A percentile compares a stretch with the other conserved stretches of the same genome.
phyloP scores from a whole-genome alignment of 441 rosid species.

The Pelargonium australe region DNA sequence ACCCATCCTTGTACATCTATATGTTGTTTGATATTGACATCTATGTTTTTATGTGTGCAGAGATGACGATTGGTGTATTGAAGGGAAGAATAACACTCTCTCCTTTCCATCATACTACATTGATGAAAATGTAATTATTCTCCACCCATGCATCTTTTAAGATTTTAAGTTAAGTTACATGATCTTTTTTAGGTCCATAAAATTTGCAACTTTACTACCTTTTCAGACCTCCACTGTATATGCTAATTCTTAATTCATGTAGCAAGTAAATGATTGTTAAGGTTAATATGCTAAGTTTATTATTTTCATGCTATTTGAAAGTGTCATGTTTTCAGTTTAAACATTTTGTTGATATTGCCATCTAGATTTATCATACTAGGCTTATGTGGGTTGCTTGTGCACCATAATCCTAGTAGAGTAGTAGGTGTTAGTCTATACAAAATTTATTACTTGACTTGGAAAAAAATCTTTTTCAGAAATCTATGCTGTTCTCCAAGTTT shows the following conservation, averaged over 20 bases:
- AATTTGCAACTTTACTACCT: background rate
- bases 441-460: background rate
- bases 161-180: conserved; percentile 10
- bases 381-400: background rate
- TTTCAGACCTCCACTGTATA: background rate
- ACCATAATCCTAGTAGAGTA: background rate
- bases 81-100: conserved; percentile 57
- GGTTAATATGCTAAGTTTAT: background rate
- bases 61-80: conserved; percentile 79
- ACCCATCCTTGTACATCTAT: background rate
- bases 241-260: conserved; percentile 1
- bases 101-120: conserved; percentile 91
- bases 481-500: conserved; percentile 11
- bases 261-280: conserved; percentile 4
- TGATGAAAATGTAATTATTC: conserved; percentile 80
- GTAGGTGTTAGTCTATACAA: background rate
- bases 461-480: conserved; percentile 3
- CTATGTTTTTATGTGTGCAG: conserved; percentile 42
- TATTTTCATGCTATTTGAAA: background rate
- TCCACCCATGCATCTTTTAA: conserved; percentile 16
- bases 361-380: background rate
- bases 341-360: conserved; percentile 5
- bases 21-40: conserved; percentile 9
- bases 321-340: background rate
- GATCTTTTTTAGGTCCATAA: background rate